Base-by-base conservation (phyloP, 371 early-diverging fungal genomes). In the Cokeromyces recurvatus region DNA sequence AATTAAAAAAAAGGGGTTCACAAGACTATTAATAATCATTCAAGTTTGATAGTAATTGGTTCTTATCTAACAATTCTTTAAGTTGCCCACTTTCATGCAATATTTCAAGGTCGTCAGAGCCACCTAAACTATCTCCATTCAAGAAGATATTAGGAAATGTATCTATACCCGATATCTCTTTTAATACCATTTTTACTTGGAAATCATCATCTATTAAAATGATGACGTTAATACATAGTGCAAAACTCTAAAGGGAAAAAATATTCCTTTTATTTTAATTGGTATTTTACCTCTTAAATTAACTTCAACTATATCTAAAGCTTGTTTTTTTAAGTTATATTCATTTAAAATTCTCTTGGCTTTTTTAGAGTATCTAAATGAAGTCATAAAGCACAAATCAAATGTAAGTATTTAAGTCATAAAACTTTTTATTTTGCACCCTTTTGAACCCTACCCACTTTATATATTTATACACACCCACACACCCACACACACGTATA, bases 81-180 rank as follows among this genome's bases (percentile, higher is more conserved):
- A 68, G 29, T 32, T 55, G 50, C 19, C 62, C 68, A n/a, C 32
- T 37, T 14, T 44, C 34, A 54, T 68, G 57, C 44, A 68, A 19
- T n/a, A 17, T 24, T 41, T 51, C 55, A 10, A 68, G 31, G 16
- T 64, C 62, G 36, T 67, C 53, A 9, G 56, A 51, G 1, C 68
- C 68, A 23, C 68, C 68, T 22, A 68, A 23, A 4, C 55, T 53
- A 24, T 55, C 20, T 11, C 59, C 62, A 32, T 56, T 50, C 5
- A 68, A 32, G 40, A 68, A 68, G 5, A 64, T 51, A 34, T 68
- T 68, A 4, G 68, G 68, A 36, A 64, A 68, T 2, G 68, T 68
- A 7, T 49, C 46, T 41, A 64, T 52, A 21, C 51, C 62, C 10
- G 68, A 57, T 8, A 64, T 38, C 19, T 61, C 51, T 3, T 49